Percentiles rank a stretch among this genome's conserved stretches.
These are phyloP conservation scores for Magnaporthiopsis rhizophila DNA, from an alignment of 2,329 filamentous ascomycete species.

Conservation along the genomic window DNA sequence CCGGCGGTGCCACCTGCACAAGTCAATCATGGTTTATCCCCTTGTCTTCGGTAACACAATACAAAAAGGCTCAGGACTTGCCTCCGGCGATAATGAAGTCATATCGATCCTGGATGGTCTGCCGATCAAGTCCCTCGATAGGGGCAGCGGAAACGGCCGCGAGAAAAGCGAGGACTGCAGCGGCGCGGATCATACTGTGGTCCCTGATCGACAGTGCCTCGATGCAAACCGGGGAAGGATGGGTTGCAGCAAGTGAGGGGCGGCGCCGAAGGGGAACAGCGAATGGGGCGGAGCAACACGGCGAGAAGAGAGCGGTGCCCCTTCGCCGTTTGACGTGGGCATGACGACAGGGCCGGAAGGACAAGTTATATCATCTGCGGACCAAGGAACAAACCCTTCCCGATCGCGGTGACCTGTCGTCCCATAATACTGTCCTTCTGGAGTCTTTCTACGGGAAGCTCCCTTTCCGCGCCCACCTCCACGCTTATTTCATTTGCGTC, in stretches of 20 bases:
- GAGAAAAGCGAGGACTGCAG: neutral
- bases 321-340: neutral
- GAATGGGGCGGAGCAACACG: neutral
- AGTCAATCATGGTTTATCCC: neutral
- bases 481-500: neutral
- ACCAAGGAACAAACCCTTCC: too few species aligned
- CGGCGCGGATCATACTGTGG: neutral
- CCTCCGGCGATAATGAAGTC: conserved; percentile 8
- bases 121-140: conserved; percentile 1
- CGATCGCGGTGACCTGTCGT: neutral
- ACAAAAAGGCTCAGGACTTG: neutral
- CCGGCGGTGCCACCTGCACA: conserved; percentile 17
- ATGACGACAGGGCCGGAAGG: neutral
- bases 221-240: neutral
- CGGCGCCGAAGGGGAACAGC: neutral
- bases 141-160: conserved; percentile 1
- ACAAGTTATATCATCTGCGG: neutral
- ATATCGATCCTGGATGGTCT: conserved; percentile 5
- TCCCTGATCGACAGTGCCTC: neutral
- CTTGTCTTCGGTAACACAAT: neutral
- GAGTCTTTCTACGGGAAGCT: neutral
- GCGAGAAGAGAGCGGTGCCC: neutral
- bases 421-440: neutral
- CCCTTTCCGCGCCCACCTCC: neutral
- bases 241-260: neutral